Base-by-base conservation (phyloP, 208 protist species). In the Blechomonas ayalai region DNA sequence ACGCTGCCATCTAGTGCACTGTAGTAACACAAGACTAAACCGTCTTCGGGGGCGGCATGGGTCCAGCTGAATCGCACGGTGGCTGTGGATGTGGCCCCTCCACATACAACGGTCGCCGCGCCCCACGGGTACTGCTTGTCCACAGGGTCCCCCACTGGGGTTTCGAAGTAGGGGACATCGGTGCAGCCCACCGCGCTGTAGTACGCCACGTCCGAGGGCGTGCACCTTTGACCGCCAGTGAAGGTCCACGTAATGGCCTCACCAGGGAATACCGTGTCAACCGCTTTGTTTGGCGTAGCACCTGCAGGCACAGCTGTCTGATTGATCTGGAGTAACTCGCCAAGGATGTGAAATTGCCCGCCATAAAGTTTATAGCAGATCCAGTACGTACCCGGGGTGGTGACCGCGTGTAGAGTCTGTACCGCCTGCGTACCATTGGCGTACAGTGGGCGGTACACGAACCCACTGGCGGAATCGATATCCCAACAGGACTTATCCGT, bases 361-460 rank as follows among this genome's bases (percentile, higher is more conserved):
- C 87, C 87, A 29, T 79, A 68, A 39, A 92, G 69, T 60, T 84
- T 87, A 63, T 95, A 95, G 49, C 87, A 95, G 24, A 92, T 58
- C 58, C 76, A 84, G 64, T 75, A 88, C n/a, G 29, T 18, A 7
- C 5, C 15, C 6, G 27, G n/a, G 5, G 16, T 22, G 13, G n/a
- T 12, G 28, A 15, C 18, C 7, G n/a, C 46, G 4, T 59, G 58
- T 38, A 67, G 64, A 23, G 71, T 52, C 52, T 88, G 74, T 43
- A 82, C 67, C 0, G 81, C 34, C 49, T 75, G 39, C 19, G 76
- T 89, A 43, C 85, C 81, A 50, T 90, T 94, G 2, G 78, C 85
- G 31, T 44, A 47, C 34, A 93, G 51, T 6, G 64, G 45, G 54
- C 75, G 75, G 41, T 65, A 60, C 19, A 35, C 15, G 12, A 82